phyloP scores from a whole-genome alignment of 2,329 filamentous ascomycete genomes.

The Pseudogymnoascus sp. region DNA sequence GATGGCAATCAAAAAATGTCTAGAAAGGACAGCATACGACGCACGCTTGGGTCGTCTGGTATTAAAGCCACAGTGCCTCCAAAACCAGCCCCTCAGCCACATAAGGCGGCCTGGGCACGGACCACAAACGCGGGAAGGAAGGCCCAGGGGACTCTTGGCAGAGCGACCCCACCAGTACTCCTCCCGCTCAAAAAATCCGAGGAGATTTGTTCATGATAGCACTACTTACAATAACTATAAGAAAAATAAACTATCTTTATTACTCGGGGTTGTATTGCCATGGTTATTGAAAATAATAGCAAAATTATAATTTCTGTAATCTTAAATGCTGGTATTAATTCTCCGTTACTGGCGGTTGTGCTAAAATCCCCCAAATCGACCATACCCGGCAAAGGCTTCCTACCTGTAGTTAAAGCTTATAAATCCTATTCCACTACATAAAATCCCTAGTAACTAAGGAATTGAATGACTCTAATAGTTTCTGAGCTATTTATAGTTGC shows the following conservation, averaged over 20 bases:
- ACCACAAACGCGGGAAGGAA: background rate
- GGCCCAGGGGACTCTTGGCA: background rate
- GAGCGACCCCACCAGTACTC: background rate
- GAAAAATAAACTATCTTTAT: background rate
- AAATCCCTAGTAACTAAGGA: background rate
- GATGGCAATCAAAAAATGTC: background rate
- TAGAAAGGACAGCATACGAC: slow-evolving; percentile 5
- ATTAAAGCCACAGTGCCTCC: background rate
- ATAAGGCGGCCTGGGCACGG: background rate
- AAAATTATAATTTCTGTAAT: background rate
- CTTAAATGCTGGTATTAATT: background rate
- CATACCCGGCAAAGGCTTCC: no score
- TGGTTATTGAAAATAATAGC: background rate
- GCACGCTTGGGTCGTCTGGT: background rate
- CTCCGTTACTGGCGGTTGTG: background rate
- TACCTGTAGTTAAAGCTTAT: background rate
- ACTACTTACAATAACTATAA: background rate
- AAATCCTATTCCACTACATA: background rate
- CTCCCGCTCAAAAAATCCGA: background rate
- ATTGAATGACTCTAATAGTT: background rate
- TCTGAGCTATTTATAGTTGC: background rate
- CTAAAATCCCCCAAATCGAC: background rate
- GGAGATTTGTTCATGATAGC: background rate
- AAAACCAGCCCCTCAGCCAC: slow-evolving; percentile 1
- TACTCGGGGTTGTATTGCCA: background rate